These are phyloP conservation scores for Clarireedia hainanense DNA, from an alignment of 2,329 filamentous ascomycete species.

Conservation along the genomic window DNA sequence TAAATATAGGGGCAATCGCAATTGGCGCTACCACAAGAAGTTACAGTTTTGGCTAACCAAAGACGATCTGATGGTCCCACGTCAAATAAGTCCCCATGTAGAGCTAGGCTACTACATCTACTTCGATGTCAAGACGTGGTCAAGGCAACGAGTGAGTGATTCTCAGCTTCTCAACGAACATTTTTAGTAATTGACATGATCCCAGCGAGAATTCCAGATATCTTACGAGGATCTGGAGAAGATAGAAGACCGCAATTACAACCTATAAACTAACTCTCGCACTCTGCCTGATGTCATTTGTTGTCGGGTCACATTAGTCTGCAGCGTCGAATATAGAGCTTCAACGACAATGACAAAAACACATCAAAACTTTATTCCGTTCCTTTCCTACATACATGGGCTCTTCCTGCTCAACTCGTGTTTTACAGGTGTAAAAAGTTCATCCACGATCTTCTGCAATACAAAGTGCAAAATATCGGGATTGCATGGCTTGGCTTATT, in stretches of 20 bases:
- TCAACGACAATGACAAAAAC: too few relatives aligned
- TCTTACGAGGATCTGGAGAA: slow-evolving; percentile 56
- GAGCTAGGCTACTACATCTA: slow-evolving; percentile 61
- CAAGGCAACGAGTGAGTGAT: slow-evolving; percentile 51
- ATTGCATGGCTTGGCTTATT: too few relatives aligned
- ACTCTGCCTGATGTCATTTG: too few relatives aligned
- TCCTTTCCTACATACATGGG: too few relatives aligned
- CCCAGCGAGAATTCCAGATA: slow-evolving; percentile 51
- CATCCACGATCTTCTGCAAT: too few relatives aligned
- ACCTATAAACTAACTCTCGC: not conserved
- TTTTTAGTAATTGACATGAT: slow-evolving; percentile 13
- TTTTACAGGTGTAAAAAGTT: too few relatives aligned
- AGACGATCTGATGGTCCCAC: slow-evolving; percentile 57
- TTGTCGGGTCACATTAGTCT: too few relatives aligned
- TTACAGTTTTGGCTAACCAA: slow-evolving; percentile 60
- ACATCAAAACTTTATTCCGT: too few relatives aligned
- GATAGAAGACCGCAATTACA: slow-evolving; percentile 17
- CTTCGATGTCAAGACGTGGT: slow-evolving; percentile 56
- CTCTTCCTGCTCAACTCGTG: too few relatives aligned
- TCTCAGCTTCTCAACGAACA: not conserved
- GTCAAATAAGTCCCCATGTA: slow-evolving; percentile 47
- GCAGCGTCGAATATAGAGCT: too few relatives aligned
- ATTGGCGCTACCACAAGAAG: slow-evolving; percentile 64
- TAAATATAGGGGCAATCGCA: slow-evolving; percentile 45
- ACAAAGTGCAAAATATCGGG: too few relatives aligned